phyloP scores from a whole-genome alignment of 768 basidiomycete genomes.

The Agaricus blazei region DNA sequence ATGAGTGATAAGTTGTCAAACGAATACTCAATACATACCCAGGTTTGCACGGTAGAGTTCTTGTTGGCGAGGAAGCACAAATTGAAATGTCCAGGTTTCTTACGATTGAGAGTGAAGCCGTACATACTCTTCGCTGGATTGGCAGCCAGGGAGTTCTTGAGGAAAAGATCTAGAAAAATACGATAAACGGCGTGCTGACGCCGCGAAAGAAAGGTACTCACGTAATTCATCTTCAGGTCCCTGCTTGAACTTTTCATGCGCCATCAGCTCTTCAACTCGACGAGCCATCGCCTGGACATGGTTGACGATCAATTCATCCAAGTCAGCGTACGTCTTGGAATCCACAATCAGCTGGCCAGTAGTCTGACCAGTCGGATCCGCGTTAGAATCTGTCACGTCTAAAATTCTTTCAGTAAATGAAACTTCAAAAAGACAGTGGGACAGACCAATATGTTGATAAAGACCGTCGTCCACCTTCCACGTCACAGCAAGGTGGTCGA shows the following conservation, averaged over 20 bases:
- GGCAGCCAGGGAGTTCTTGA: constrained; percentile 88
- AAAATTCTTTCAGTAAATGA: constrained; percentile 4
- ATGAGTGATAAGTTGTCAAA: constrained; percentile 5
- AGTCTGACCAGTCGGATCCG: constrained; percentile 64
- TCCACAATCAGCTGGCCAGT: constrained; percentile 69
- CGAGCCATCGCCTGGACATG: constrained; percentile 93
- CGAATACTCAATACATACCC: constrained; percentile 53
- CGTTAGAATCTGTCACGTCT: constrained; percentile 84
- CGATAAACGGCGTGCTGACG: background rate
- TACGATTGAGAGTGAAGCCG: constrained; percentile 88
- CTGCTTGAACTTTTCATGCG: constrained; percentile 91
- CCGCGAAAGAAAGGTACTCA: constrained; percentile 41
- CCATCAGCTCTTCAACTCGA: constrained; percentile 91
- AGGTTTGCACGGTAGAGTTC: constrained; percentile 83
- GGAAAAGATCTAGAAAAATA: constrained; percentile 60
- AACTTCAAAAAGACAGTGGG: background rate
- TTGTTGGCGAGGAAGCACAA: constrained; percentile 92
- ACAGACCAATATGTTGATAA: constrained; percentile 92
- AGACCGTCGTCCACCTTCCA: constrained; percentile 98
- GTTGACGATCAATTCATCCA: constrained; percentile 96
- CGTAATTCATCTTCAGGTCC: constrained; percentile 87
- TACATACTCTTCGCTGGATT: constrained; percentile 95
- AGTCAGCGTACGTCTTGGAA: constrained; percentile 74
- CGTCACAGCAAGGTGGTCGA: constrained; percentile 91
- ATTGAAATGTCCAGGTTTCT: constrained; percentile 88